Evolutionary conservation across 2,329 filamentous ascomycete genomes (phyloP), one percentile per base, ranked within the genome.

Genomic region (Alternaria alternata): DNA sequence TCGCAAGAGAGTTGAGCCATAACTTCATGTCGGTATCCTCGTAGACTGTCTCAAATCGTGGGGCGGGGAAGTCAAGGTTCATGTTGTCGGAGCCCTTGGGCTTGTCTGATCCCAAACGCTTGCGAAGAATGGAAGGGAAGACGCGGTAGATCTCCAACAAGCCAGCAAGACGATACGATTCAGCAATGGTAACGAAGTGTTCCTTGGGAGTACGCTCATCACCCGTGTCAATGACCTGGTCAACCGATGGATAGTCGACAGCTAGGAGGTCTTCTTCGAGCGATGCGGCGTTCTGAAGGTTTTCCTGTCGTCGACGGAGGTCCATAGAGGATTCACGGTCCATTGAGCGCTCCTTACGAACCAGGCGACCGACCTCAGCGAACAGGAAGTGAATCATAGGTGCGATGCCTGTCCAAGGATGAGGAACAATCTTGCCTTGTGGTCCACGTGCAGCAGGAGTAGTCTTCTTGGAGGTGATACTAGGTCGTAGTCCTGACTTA

Each of bases 91-190:
- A 59, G 26, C 66, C 67, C 34, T 65, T 65, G 38, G 66, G 58
- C 26, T 67, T 69, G 53, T 70, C 69, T 11, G 61, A 75, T 56
- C 66, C 74, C 9, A 85, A 66, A 44, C 83, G 80, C 34, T 78
- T 79, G n/a, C 77, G 78, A 1, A 85, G 75, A 36, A 85, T 75
- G 30, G 83, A 81, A 3, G 85, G 85, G 57, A 86, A 86, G 30
- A 83, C 81, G 24, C 82, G 81, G 66, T 87, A 87, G 20, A 87
- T 70, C 63, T 87, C 84, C 46, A 87, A 75, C 4, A 87, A 78
- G 1, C 84, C 85, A 3, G 82, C 79, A 54, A 81, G 83, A 34
- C 85, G 82, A 61, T 85, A 85, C 2, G 83, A 81, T 63, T 86
- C 82, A 2, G 84, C 85, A 63, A 86, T 80, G 7, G 81, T 80